phyloP scores from a whole-genome alignment of 2,329 filamentous ascomycete species.

The Macrophomina tecta region DNA sequence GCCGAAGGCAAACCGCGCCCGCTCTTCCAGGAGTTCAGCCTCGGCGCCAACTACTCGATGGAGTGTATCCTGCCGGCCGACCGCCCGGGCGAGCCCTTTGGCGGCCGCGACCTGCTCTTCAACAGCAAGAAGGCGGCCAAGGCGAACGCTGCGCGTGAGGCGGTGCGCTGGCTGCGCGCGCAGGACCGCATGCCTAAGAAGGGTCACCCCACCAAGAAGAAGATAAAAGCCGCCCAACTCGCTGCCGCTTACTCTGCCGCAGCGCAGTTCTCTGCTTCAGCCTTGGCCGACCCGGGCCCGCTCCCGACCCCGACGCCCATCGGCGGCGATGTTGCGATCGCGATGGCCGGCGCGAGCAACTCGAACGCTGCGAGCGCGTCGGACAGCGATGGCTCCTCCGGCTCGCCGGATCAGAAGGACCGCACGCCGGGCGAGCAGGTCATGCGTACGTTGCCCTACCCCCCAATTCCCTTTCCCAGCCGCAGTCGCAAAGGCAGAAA shows the following conservation, averaged over 20 bases:
- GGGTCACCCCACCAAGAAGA: constrained; percentile 41
- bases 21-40: constrained; percentile 44
- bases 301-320: background rate
- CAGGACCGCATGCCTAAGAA: constrained; percentile 42
- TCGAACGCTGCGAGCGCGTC: background rate
- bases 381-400: background rate
- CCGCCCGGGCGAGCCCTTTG: constrained; percentile 40
- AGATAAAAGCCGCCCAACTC: constrained; percentile 20
- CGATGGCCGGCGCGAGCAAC: background rate
- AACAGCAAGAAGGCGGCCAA: constrained; percentile 50
- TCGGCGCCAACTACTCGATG: constrained; percentile 42
- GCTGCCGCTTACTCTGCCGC: background rate
- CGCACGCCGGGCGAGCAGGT: constrained; percentile 18
- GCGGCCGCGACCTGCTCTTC: constrained; percentile 42
- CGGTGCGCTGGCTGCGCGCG: constrained; percentile 49
- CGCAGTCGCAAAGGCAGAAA: background rate
- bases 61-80: constrained; percentile 35
- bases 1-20: constrained; percentile 37
- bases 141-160: constrained; percentile 48
- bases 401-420: background rate
- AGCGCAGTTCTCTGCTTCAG: background rate
- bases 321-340: background rate
- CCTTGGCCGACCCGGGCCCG: background rate
- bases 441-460: constrained; percentile 6
- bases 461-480: background rate